These are phyloP conservation scores for Verticillium isaacii DNA, from an alignment of 2,329 filamentous ascomycete genomes.

Conservation along the genomic window DNA sequence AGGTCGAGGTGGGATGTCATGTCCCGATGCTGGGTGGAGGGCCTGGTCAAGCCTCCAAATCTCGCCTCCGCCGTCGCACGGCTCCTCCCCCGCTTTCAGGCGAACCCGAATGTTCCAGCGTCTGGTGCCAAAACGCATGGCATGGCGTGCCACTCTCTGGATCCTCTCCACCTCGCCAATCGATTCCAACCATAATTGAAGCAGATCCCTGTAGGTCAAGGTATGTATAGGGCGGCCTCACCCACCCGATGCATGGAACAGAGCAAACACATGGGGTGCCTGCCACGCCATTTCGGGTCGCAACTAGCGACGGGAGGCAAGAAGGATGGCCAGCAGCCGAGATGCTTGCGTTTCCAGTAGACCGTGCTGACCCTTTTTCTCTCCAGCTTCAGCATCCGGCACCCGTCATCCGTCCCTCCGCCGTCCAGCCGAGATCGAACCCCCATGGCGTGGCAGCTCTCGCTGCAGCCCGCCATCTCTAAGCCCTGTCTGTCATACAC, in stretches of 20 bases:
- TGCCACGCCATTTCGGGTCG: too few relatives aligned
- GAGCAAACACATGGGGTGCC: not conserved
- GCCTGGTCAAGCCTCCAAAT: too few relatives aligned
- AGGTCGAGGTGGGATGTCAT: too few relatives aligned
- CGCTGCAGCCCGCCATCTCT: not conserved
- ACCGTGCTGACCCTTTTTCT: not conserved
- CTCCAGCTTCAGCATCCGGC: not conserved
- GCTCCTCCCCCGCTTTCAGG: not conserved
- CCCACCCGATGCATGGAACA: not conserved
- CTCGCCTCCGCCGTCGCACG: too few relatives aligned
- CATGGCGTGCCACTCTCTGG: not conserved
- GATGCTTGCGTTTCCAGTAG: not conserved
- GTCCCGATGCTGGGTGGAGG: too few relatives aligned
- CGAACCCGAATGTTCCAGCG: too few relatives aligned
- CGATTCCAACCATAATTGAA: not conserved
- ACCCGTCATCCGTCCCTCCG: not conserved
- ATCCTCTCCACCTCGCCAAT: not conserved
- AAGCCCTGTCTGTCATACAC: not conserved
- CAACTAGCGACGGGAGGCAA: not conserved
- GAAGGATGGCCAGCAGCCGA: not conserved
- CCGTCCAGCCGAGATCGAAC: not conserved
- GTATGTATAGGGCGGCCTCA: not conserved
- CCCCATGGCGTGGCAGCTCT: not conserved
- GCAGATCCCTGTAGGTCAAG: too few relatives aligned
- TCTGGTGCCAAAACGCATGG: too few relatives aligned